phyloP scores from a whole-genome alignment of 306 rosid genomes.

The Sicyos baderoa region DNA sequence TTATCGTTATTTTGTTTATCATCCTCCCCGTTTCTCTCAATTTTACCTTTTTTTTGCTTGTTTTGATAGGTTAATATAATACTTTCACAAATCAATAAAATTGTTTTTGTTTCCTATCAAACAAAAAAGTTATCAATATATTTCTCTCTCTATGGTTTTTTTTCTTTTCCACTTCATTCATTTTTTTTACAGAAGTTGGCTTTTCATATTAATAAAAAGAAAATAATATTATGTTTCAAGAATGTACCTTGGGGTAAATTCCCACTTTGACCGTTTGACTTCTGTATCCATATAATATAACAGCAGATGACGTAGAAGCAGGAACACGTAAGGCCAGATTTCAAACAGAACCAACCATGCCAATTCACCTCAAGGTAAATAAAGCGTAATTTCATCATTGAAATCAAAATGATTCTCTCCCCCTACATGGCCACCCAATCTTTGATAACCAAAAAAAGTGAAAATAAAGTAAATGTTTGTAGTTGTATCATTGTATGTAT shows the following conservation, averaged over 20 bases:
- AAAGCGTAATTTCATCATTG: conserved; percentile 1
- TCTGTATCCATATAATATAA: background rate
- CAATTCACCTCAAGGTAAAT: conserved; percentile 75
- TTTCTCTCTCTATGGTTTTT: background rate
- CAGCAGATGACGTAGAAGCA: conserved; percentile 93
- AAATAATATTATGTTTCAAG: background rate
- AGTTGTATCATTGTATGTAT: too few relatives aligned
- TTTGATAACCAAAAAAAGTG: background rate
- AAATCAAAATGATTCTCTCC: background rate
- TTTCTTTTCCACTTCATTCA: background rate
- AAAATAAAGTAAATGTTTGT: background rate
- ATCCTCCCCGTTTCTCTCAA: too few relatives aligned
- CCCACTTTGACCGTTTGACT: background rate
- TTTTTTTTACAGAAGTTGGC: background rate
- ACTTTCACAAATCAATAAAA: too few relatives aligned
- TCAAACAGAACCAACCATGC: conserved; percentile 76
- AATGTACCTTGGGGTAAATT: conserved; percentile 4
- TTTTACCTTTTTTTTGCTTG: too few relatives aligned
- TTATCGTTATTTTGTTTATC: too few relatives aligned
- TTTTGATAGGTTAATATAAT: too few relatives aligned
- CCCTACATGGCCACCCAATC: background rate
- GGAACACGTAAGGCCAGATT: conserved; percentile 47
- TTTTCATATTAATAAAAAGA: background rate
- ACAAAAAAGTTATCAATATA: background rate
- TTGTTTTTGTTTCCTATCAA: too few relatives aligned